Base-by-base conservation (phyloP, 2,329 filamentous ascomycete genomes). In the Coniosporium tulheliwenetii region DNA sequence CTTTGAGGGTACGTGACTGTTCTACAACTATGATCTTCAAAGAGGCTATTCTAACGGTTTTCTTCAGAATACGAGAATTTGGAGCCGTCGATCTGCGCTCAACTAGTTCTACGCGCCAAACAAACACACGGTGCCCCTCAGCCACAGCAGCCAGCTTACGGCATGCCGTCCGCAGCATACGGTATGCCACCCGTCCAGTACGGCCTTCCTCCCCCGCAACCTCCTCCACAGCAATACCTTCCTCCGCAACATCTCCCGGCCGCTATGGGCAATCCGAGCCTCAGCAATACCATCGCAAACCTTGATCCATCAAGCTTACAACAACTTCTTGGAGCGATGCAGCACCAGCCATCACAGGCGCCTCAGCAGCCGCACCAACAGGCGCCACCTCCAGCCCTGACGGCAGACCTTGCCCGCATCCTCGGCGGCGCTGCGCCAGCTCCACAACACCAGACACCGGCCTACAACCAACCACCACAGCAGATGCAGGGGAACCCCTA, bases 1-100 rank as follows among this genome's bases (percentile, higher is more conserved):
- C 36, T 95, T 85, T 55, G 84, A 93, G 50, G 70, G 71, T 73
- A 52, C 52, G 65, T 48, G 19, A 32, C 32, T 30, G 19, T 36
- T 30, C 10, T 12, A 15, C 36, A 26, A 3, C 3, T 26, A 26
- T 37, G 15, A 37, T 10, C 10, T 13, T 3, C 36, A 37, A 15
- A 37, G 15, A 15, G 19, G 10, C 10, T 10, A 10, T 5, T n/a
- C 36, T 37, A 15, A 37, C 36, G 7, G 36, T 37, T 12, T 15
- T 37, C 19, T 15, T n/a, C 42, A 75, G 81, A 93, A 56, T 96
- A 96, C 56, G 75, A 81, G 43, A 79, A 87, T 50, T 70, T 95
- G 2, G 81, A 93, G 31, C 82, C 86, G 0, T 60, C 66, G 5
- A 77, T 86, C 37, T 85, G 84, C 3, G 84, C 82, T 12, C 84